These are phyloP conservation scores for Ophiostoma sp. DNA, from an alignment of 2,329 filamentous ascomycete species.

Conservation along the genomic window DNA sequence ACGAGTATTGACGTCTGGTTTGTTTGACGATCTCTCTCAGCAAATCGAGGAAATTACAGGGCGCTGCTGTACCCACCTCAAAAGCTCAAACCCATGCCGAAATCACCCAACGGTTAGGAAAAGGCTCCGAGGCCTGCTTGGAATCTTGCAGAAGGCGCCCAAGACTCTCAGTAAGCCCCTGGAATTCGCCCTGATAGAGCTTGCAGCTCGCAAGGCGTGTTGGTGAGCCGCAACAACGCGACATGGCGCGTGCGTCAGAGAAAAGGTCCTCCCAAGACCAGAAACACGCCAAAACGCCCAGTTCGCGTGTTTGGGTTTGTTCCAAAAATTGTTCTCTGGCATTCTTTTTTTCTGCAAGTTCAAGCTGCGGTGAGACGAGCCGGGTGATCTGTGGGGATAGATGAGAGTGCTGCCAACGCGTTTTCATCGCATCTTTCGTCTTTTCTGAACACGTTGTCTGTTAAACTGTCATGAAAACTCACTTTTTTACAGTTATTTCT, in stretches of 20 bases:
- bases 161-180: background rate
- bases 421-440: background rate
- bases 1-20: background rate
- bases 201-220: background rate
- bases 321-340: slow-evolving; percentile 7
- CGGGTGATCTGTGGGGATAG: slow-evolving; percentile 3
- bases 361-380: background rate
- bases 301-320: background rate
- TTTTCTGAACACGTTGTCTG: background rate
- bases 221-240: background rate
- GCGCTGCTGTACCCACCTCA: slow-evolving; percentile 1
- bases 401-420: background rate
- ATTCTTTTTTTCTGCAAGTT: background rate
- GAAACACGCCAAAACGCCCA: background rate
- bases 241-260: background rate
- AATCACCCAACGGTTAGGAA: background rate
- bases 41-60: slow-evolving; percentile 8
- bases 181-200: slow-evolving; percentile 10
- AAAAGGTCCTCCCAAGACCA: background rate
- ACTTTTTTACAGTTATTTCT: background rate
- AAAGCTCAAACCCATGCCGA: background rate
- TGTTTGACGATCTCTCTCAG: background rate
- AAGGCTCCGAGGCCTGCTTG: background rate
- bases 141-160: background rate
- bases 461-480: background rate